phyloP scores from a whole-genome alignment of 352 stramenopile species.

The Phytophthora sojae region DNA sequence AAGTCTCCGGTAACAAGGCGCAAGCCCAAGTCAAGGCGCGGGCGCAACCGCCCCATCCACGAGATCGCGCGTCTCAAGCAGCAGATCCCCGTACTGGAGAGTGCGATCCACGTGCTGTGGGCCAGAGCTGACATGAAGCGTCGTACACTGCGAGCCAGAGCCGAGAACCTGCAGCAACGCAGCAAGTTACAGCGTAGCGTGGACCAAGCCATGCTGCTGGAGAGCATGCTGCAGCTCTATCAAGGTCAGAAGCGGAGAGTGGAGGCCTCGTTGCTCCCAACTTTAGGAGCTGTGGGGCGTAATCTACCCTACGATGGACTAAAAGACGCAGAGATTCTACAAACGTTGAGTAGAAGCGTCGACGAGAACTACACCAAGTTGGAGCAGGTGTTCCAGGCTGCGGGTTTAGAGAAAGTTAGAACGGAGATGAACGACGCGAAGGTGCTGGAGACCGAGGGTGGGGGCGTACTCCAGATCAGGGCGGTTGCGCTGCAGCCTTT shows the following conservation, averaged over 20 bases:
- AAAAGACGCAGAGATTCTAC: slow-evolving; percentile 11
- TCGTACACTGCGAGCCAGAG: background rate
- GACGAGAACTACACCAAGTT: slow-evolving; percentile 19
- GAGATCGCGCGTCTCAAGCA: slow-evolving; percentile 21
- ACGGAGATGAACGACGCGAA: slow-evolving; percentile 11
- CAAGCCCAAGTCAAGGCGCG: slow-evolving; percentile 9
- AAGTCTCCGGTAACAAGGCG: background rate
- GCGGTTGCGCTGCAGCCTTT: slow-evolving; percentile 8
- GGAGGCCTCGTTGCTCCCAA: slow-evolving; percentile 12
- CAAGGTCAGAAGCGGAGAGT: background rate
- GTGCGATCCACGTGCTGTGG: slow-evolving; percentile 11
- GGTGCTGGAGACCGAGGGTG: slow-evolving; percentile 3
- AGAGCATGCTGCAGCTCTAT: slow-evolving; percentile 20
- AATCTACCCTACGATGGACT: slow-evolving; percentile 14
- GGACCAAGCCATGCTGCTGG: slow-evolving; percentile 3
- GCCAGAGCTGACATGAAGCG: slow-evolving; percentile 3
- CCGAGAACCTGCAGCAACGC: slow-evolving; percentile 16
- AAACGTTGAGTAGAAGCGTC: slow-evolving; percentile 14
- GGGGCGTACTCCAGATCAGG: slow-evolving; percentile 18
- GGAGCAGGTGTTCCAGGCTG: slow-evolving; percentile 13
- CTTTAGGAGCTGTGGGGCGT: background rate
- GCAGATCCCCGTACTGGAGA: slow-evolving; percentile 19
- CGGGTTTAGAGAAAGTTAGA: background rate
- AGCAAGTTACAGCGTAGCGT: slow-evolving; percentile 7
- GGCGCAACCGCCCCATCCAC: slow-evolving; percentile 20